Conservation (phyloP, 1,284 basidiomycete genomes). For the Phaffia rhodozyma region DNA sequence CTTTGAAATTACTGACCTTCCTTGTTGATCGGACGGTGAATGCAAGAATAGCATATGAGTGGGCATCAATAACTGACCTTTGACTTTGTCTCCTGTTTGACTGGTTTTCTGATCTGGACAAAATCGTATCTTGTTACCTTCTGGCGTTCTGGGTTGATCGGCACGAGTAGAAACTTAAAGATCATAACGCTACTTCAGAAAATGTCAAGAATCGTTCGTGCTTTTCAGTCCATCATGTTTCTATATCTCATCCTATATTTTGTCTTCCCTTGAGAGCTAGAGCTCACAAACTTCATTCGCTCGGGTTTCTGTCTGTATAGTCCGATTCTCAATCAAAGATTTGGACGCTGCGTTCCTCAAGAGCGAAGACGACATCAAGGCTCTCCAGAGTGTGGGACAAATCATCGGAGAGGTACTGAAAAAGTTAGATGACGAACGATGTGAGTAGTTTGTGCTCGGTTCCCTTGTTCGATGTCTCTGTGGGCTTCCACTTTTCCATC, state of each 20-base stretch:
- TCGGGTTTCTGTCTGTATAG: background rate
- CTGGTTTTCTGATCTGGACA: background rate
- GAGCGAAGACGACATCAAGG: constrained; percentile 98
- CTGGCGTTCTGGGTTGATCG: background rate
- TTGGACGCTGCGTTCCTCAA: constrained; percentile 83
- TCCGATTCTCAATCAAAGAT: constrained; percentile 61
- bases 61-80: background rate
- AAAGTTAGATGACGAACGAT: constrained; percentile 94
- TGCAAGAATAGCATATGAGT: background rate
- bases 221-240: background rate
- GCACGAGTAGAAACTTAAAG: constrained; percentile 16
- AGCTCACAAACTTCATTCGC: background rate
- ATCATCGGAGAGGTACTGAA: constrained; percentile 99
- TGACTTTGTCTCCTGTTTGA: too few species aligned
- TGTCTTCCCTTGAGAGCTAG: background rate
- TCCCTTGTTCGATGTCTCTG: background rate
- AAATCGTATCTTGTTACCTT: background rate
- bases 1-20: background rate
- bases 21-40: background rate
- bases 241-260: background rate
- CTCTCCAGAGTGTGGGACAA: constrained; percentile 95
- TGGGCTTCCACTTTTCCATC: background rate
- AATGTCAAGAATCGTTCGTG: constrained; percentile 19
- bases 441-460: constrained; percentile 42
- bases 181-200: constrained; percentile 14